Evolutionary conservation across 805 yeast species (phyloP).

Genomic region (Candida rishiriensis): DNA sequence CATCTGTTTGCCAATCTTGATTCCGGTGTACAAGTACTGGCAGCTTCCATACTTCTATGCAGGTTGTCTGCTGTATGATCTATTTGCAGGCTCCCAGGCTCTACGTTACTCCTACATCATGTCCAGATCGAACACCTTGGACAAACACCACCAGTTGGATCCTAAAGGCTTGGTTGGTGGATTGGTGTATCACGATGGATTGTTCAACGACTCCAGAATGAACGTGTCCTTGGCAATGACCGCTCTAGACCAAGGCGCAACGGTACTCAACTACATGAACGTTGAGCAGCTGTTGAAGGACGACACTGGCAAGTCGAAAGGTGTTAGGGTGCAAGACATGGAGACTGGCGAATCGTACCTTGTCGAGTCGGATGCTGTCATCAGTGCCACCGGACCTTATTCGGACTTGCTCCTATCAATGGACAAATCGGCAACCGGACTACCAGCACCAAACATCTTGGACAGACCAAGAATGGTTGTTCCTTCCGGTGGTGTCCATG

Average conservation of each 20-base stretch:
- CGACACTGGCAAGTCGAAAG: conserved; percentile 53
- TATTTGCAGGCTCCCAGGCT: conserved; percentile 88
- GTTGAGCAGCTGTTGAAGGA: conserved; percentile 73
- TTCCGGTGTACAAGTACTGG: conserved; percentile 96
- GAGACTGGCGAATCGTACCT: conserved; percentile 61
- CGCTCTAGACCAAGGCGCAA: conserved; percentile 84
- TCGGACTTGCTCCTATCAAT: conserved; percentile 80
- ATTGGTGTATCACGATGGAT: conserved; percentile 91
- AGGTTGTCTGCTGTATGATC: conserved; percentile 88
- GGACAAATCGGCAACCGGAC: conserved; percentile 69
- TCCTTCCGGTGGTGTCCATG: conserved; percentile 92
- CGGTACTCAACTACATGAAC: conserved; percentile 81
- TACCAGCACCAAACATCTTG: conserved; percentile 37
- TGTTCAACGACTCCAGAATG: conserved; percentile 90
- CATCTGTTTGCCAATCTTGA: conserved; percentile 82
- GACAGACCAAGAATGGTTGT: conserved; percentile 73
- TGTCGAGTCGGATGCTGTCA: conserved; percentile 67
- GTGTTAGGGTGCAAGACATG: conserved; percentile 71
- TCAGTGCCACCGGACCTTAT: conserved; percentile 94
- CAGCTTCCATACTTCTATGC: conserved; percentile 90
- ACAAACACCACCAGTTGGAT: conserved; percentile 83
- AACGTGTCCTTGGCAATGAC: conserved; percentile 81
- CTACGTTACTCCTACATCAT: conserved; percentile 73
- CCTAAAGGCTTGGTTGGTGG: conserved; percentile 78
- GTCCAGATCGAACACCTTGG: conserved; percentile 59